Evolutionary conservation across 371 early-diverging fungal genomes (phyloP).

Genomic region (Mortierella sp.): DNA sequence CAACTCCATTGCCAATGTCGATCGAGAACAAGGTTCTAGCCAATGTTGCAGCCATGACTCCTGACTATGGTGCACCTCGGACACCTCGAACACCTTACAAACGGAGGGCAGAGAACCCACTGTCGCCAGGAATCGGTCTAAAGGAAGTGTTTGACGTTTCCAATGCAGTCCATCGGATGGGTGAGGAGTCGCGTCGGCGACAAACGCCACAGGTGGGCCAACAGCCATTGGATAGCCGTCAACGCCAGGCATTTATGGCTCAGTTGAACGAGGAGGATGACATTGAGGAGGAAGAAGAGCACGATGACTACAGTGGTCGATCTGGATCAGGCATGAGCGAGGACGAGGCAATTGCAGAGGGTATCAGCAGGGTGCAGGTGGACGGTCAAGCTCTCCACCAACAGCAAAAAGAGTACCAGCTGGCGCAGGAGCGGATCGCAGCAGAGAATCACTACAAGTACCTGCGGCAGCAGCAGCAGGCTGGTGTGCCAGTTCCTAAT

Average conservation of each 20-base stretch:
- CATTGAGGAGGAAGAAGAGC: slow-evolving; percentile 10
- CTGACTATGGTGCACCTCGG: slow-evolving; percentile 38
- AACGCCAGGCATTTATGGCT: slow-evolving; percentile 46
- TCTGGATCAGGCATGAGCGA: slow-evolving; percentile 26
- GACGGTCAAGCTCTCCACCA: slow-evolving; percentile 31
- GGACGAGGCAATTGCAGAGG: slow-evolving; percentile 21
- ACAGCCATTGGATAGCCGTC: slow-evolving; percentile 36
- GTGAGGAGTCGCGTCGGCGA: slow-evolving; percentile 65
- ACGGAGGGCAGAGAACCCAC: slow-evolving; percentile 48
- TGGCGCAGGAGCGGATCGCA: slow-evolving; percentile 44
- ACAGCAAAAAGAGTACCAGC: slow-evolving; percentile 51
- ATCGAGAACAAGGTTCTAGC: slow-evolving; percentile 28
- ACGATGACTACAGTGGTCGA: slow-evolving; percentile 9
- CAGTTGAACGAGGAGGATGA: slow-evolving; percentile 50
- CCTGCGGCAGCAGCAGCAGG: slow-evolving; percentile 26
- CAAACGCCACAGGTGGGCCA: slow-evolving; percentile 17
- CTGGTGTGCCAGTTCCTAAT: slow-evolving; percentile 21
- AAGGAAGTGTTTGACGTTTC: slow-evolving; percentile 72
- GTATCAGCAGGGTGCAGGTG: slow-evolving; percentile 13
- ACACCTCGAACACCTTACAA: slow-evolving; percentile 38
- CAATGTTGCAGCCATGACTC: slow-evolving; percentile 27
- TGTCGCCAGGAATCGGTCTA: slow-evolving; percentile 64
- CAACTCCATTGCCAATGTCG: slow-evolving; percentile 17
- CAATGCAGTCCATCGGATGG: slow-evolving; percentile 70
- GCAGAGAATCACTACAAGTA: slow-evolving; percentile 37